Conservation (phyloP, 78 protist genomes). For the Dictyostelium brefeldianum region DNA sequence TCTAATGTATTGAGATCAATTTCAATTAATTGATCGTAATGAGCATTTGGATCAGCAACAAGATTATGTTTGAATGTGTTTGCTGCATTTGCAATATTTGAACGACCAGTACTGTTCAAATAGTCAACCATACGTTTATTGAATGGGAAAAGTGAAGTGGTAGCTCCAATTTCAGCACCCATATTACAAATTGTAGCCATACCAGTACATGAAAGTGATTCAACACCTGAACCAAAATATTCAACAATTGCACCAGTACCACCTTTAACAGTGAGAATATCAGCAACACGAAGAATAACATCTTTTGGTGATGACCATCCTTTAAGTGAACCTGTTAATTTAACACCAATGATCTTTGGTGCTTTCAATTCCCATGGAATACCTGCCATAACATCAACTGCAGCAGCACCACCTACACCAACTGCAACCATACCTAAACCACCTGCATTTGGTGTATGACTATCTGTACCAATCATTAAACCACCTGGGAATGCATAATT, state of each 20-base stretch:
- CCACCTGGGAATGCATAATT: slow-evolving; percentile 98
- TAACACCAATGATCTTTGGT: slow-evolving; percentile 97
- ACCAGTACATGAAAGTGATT: slow-evolving; percentile 94
- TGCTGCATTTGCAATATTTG: slow-evolving; percentile 82
- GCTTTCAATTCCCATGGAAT: slow-evolving; percentile 97
- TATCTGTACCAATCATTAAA: slow-evolving; percentile 94
- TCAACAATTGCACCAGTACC: slow-evolving; percentile 97
- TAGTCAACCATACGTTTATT: slow-evolving; percentile 90
- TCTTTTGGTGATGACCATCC: slow-evolving; percentile 96
- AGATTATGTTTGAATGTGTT: slow-evolving; percentile 59
- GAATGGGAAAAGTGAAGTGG: slow-evolving; percentile 98
- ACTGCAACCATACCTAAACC: slow-evolving; percentile 93
- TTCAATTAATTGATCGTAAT: slow-evolving; percentile 94
- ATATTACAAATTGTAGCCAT: slow-evolving; percentile 98
- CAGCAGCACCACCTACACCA: slow-evolving; percentile 98
- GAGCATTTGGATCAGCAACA: slow-evolving; percentile 83
- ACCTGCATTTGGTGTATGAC: slow-evolving; percentile 97
- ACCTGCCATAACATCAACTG: slow-evolving; percentile 98
- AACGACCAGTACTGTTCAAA: slow-evolving; percentile 93
- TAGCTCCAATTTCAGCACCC: slow-evolving; percentile 99
- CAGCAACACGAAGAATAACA: slow-evolving; percentile 95
- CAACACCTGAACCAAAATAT: slow-evolving; percentile 96
- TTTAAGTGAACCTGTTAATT: slow-evolving; percentile 90
- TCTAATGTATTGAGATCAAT: slow-evolving; percentile 92
- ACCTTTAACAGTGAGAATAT: slow-evolving; percentile 92